Evolutionary conservation across 2,329 filamentous ascomycete genomes (phyloP).

Genomic region (Arthroderma sp.): DNA sequence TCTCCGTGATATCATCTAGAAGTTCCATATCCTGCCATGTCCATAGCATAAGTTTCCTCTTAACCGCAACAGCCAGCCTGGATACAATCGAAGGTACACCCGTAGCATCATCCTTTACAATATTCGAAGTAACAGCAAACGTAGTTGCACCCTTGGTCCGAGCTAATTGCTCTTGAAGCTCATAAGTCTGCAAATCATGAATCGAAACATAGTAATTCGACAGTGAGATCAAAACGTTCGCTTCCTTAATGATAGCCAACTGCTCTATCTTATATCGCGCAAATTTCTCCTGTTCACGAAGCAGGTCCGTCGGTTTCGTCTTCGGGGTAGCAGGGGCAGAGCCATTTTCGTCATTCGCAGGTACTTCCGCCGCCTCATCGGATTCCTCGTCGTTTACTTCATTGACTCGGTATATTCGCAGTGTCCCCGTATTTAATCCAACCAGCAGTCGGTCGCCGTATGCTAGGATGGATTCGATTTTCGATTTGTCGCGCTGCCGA

Average conservation of each 20-base stretch:
- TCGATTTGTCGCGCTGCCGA: slow-evolving; percentile 85
- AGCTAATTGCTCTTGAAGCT: slow-evolving; percentile 63
- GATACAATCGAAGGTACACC: slow-evolving; percentile 89
- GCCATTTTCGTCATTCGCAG: slow-evolving; percentile 7
- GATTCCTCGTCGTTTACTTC: slow-evolving; percentile 38
- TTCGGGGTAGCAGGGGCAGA: slow-evolving; percentile 12
- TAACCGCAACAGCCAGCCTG: slow-evolving; percentile 79
- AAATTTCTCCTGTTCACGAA: slow-evolving; percentile 91
- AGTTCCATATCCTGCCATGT: slow-evolving; percentile 94
- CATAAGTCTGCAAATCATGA: slow-evolving; percentile 76
- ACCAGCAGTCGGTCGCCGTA: slow-evolving; percentile 88
- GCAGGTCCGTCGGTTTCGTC: slow-evolving; percentile 58
- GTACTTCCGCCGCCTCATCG: slow-evolving; percentile 17
- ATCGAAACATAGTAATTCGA: slow-evolving; percentile 83
- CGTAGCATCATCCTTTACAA: slow-evolving; percentile 75
- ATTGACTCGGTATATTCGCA: slow-evolving; percentile 86
- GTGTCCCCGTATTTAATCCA: slow-evolving; percentile 74
- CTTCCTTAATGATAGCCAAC: slow-evolving; percentile 89
- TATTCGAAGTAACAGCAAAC: slow-evolving; percentile 91
- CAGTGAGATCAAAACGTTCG: slow-evolving; percentile 77
- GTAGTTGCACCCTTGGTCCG: slow-evolving; percentile 78
- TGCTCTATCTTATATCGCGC: slow-evolving; percentile 82
- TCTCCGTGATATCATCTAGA: slow-evolving; percentile 54
- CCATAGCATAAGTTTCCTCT: slow-evolving; percentile 80
- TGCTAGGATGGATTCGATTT: slow-evolving; percentile 88